Evolutionary conservation across 2,329 filamentous ascomycete species (phyloP), one percentile per base, ranked within the genome.

Genomic region (Neofusicoccum umdonicola): DNA sequence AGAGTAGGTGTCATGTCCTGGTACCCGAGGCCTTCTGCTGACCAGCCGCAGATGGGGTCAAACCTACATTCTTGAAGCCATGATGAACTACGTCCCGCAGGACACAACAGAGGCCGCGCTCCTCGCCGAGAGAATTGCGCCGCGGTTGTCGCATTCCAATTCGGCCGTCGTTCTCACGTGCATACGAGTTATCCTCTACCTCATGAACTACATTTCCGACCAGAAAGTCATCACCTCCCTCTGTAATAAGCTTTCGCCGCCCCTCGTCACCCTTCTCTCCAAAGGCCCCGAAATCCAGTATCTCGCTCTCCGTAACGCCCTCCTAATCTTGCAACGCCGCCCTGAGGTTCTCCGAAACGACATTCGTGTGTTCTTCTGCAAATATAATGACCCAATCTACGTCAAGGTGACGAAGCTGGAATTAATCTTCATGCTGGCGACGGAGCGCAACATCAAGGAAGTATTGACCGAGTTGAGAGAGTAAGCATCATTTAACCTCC

Each of bases 281-380:
- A 99, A 99, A 79, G 94, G 94, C 0, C 92, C 95, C 0, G 95
- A 99, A 76, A 95, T 99, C n/a, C 95, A 99, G 76, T 99, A 99
- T 74, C 85, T 99, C 6, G 95, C 95, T 0, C 84, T 99, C 17
- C 86, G 95, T 68, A 99, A 99, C 74, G 95, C 95, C 0, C 84
- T 99, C 2, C 83, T 99, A 13, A 99, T 99, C 70, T 82, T 99
- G 61, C 95, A 99, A 77, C 86, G 94, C 71, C 86, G 94, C 64
- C 95, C 95, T 0, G 95, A 98, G 73, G 94, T 99, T 8, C 80
- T 99, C 62, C 88, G 93, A 68, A 98, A 97, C 78, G 95, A 99
- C 77, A 98, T 99, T 67, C 88, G 95, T 52, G 95, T 99, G 37
- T 99, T 99, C 81, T 99, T 99, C 80, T 99, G 95, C 87, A 99